Evolutionary conservation across 2,329 filamentous ascomycete species (phyloP).

Genomic region (Ceratocystis papillata): DNA sequence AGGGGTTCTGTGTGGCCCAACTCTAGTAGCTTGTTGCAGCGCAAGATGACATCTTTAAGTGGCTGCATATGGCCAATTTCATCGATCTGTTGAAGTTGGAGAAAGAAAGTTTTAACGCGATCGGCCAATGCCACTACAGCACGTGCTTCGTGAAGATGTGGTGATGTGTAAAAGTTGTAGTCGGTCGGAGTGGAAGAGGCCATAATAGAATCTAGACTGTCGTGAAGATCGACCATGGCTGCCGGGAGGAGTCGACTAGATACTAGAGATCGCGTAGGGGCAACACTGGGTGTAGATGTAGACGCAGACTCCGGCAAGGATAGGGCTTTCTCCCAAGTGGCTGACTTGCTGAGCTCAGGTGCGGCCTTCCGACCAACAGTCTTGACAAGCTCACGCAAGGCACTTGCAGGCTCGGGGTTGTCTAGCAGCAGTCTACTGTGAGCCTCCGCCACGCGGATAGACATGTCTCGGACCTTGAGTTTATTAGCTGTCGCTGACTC

Average conservation of each 20-base stretch:
- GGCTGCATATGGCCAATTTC: slow-evolving; percentile 63
- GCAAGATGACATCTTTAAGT: slow-evolving; percentile 63
- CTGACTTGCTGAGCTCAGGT: slow-evolving; percentile 27
- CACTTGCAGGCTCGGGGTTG: slow-evolving; percentile 33
- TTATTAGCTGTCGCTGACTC: slow-evolving; percentile 28
- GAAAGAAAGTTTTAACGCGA: slow-evolving; percentile 61
- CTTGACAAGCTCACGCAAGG: slow-evolving; percentile 38
- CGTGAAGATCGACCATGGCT: slow-evolving; percentile 53
- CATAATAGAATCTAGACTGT: slow-evolving; percentile 41
- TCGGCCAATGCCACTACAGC: slow-evolving; percentile 60
- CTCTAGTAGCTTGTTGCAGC: slow-evolving; percentile 63
- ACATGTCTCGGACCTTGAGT: slow-evolving; percentile 42
- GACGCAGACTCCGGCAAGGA: slow-evolving; percentile 25
- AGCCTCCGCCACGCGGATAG: slow-evolving; percentile 49
- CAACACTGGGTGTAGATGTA: background rate
- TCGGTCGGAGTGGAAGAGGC: slow-evolving; percentile 32
- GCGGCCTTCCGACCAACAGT: slow-evolving; percentile 36
- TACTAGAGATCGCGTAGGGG: slow-evolving; percentile 31
- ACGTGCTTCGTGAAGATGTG: slow-evolving; percentile 65
- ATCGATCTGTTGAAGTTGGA: slow-evolving; percentile 54
- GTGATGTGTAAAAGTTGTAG: slow-evolving; percentile 85
- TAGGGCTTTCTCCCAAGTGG: slow-evolving; percentile 25
- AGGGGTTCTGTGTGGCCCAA: slow-evolving; percentile 73
- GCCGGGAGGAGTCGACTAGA: slow-evolving; percentile 50
- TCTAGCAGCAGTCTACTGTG: slow-evolving; percentile 47